Base-by-base conservation (phyloP, 139 green algal species). In the Micractinium conductrix region DNA sequence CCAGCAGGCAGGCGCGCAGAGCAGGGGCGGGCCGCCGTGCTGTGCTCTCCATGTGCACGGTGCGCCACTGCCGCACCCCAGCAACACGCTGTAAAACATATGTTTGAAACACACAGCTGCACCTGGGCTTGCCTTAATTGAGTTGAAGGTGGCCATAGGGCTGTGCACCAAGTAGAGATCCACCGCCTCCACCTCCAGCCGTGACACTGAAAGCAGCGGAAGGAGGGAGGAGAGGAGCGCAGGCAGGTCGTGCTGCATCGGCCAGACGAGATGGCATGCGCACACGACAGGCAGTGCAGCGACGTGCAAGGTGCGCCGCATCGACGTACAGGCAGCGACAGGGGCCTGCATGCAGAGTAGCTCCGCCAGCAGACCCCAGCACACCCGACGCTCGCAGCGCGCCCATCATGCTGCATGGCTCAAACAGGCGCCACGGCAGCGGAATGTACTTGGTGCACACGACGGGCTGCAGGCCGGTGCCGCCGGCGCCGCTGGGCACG, bases 361-460 rank as follows among this genome's bases (percentile, higher is more conserved):
- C 60, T 35, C 10, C 26, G 9, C 26, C 60, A 68, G 9, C 26
- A 5, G 35, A 30, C 3, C 10, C 74, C 35, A 40, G 55, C n/a
- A 9, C 58, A 82, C 76, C 76, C 1, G 67, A 71, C 9, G 65
- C 48, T 24, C 45, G 35, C 33, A 85, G 69, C 21, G 80, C 80
- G 0, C 24, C 70, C 43, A 78, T 72, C 67, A 79, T 85, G 67
- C 45, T 70, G 24, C 48, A 21, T 5, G 80, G 80, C 68, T 85
- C 80, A 35, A 62, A 43, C 12, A 85, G 22, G 5, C 80, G n/a
- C 80, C 80, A 85, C 22, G 80, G 80, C 37, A 85, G 68, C 6
- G 79, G 79, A 7, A 84, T 84, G n/a, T 84, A 84, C 44, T 85
- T 85, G 48, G 37, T 71, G 37, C 79, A 67, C 5, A 78, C 48